phyloP scores from a whole-genome alignment of 441 rosid species.

The Lepidium campestre region DNA sequence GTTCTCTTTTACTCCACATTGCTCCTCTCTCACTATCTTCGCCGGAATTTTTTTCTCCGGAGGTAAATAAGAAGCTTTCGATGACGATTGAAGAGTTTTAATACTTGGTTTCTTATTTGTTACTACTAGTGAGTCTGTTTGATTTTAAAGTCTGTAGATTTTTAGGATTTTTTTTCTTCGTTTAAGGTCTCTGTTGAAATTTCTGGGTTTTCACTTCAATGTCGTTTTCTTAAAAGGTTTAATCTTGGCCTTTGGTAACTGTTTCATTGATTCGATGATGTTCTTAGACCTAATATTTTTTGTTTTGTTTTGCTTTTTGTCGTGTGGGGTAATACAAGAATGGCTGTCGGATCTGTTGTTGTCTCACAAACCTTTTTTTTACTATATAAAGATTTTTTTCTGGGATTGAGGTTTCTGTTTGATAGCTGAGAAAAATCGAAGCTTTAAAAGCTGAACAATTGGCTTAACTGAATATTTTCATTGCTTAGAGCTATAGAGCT shows the following conservation, averaged over 20 bases:
- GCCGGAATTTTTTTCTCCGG: background rate
- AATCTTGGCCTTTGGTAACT: slow-evolving; percentile 22
- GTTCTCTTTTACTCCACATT: slow-evolving; percentile 5
- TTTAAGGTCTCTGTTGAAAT: background rate
- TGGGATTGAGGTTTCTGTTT: slow-evolving; percentile 13
- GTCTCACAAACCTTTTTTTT: background rate
- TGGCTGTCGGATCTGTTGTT: slow-evolving; percentile 24
- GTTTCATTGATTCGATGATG: slow-evolving; percentile 36
- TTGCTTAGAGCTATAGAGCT: background rate
- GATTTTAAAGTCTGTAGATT: background rate
- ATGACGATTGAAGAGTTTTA: background rate
- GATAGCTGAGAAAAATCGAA: slow-evolving; percentile 16
- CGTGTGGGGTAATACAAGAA: slow-evolving; percentile 25
- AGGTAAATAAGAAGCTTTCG: background rate
- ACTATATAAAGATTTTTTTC: background rate
- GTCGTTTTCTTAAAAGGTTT: background rate
- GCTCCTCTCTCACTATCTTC: slow-evolving; percentile 6
- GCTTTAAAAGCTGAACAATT: background rate
- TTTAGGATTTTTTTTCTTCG: background rate
- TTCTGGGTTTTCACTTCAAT: slow-evolving; percentile 8
- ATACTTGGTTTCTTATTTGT: background rate
- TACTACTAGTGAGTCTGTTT: background rate
- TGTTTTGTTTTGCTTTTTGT: background rate
- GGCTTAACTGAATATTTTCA: background rate
- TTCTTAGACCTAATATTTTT: background rate